These are phyloP conservation scores for Pythium insidiosum DNA, from an alignment of 352 stramenopile genomes.

Conservation along the genomic window DNA sequence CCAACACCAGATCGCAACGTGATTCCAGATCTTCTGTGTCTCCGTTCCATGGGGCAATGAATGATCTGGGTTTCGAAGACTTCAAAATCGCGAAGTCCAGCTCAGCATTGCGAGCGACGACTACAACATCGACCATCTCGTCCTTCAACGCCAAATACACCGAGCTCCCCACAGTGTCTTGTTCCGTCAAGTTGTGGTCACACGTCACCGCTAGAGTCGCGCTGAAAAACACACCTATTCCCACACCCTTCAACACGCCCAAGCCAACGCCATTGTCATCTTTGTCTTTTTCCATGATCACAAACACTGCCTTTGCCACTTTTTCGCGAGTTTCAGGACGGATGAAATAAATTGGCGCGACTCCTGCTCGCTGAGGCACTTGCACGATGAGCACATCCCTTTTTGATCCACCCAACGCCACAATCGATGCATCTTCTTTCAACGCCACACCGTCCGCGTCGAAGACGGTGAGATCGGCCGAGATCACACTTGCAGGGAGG, in stretches of 20 bases:
- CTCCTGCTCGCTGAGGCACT: not conserved
- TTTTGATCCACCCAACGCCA: too few relatives aligned
- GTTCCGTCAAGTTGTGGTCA: constrained; percentile 3
- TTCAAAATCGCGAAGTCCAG: constrained; percentile 13
- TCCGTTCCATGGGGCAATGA: constrained; percentile 9
- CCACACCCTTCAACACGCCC: not conserved
- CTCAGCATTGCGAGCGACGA: constrained; percentile 8
- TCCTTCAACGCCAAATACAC: constrained; percentile 14
- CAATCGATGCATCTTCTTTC: too few relatives aligned
- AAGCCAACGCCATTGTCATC: constrained; percentile 2
- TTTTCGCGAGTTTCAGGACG: constrained; percentile 4
- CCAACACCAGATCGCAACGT: constrained; percentile 7
- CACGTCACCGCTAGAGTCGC: constrained; percentile 3
- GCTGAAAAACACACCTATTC: constrained; percentile 9
- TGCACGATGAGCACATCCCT: too few relatives aligned
- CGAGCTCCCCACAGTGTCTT: constrained; percentile 14
- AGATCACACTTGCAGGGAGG: too few relatives aligned
- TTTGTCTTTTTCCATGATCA: constrained; percentile 4
- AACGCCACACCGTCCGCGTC: too few relatives aligned
- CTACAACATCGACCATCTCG: constrained; percentile 9
- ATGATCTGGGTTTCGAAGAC: constrained; percentile 3
- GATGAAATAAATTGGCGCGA: constrained; percentile 8
- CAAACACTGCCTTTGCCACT: constrained; percentile 8
- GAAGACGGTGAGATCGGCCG: too few relatives aligned
- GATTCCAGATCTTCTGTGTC: constrained; percentile 1